These are phyloP conservation scores for Fusarium nodosum DNA, from an alignment of 2,329 filamentous ascomycete genomes.

Conservation along the genomic window DNA sequence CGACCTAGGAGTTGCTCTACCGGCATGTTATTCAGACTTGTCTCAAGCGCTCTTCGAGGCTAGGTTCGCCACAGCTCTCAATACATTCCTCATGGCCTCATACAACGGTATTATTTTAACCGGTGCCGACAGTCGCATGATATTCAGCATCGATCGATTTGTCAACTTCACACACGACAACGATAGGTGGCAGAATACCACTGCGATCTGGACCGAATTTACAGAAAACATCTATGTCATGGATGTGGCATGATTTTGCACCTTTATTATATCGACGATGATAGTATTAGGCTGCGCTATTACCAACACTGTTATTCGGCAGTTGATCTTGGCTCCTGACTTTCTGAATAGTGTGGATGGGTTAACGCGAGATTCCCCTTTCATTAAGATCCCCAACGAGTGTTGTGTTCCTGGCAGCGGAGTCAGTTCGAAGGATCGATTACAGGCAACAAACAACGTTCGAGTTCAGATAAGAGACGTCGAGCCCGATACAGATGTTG, in stretches of 20 bases:
- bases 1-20: too few species aligned
- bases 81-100: neutral
- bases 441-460: neutral
- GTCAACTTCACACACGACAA: neutral
- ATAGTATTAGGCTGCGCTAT: neutral
- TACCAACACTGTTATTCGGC: neutral
- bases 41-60: neutral
- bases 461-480: neutral
- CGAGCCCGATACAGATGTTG: neutral
- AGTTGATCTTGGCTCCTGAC: neutral
- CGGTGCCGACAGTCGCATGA: neutral
- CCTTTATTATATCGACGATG: neutral
- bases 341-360: neutral
- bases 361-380: neutral
- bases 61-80: neutral
- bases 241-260: neutral
- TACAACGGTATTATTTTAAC: slow-evolving; percentile 3
- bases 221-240: neutral
- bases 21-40: neutral
- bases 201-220: neutral
- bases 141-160: neutral
- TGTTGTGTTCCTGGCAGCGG: neutral
- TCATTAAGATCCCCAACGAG: neutral
- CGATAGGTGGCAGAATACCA: neutral
- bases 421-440: neutral